Conservation (phyloP, 1,284 basidiomycete genomes). For the Takashimella tepidaria region DNA sequence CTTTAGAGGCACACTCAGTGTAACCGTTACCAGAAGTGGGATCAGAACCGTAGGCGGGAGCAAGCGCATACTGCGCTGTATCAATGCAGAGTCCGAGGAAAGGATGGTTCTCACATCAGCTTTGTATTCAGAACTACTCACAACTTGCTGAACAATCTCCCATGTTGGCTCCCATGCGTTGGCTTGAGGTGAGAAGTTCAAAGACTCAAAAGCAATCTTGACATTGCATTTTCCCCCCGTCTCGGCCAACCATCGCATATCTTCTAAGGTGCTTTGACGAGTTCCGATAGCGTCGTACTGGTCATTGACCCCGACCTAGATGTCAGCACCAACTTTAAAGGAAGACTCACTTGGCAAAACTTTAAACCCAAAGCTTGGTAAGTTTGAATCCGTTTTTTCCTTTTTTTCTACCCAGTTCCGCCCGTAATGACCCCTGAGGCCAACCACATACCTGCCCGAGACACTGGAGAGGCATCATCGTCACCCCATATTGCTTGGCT, state of each 20-base stretch:
- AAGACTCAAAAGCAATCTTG: slow-evolving; percentile 11
- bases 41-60: slow-evolving; percentile 17
- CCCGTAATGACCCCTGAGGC: slow-evolving; percentile 2
- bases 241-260: slow-evolving; percentile 10
- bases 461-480: slow-evolving; percentile 11
- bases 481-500: slow-evolving; percentile 8
- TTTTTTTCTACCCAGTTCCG: slow-evolving; percentile 11
- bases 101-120: slow-evolving; percentile 11
- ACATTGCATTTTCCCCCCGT: slow-evolving; percentile 3
- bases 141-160: slow-evolving; percentile 8
- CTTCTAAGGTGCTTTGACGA: slow-evolving; percentile 3
- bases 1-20: slow-evolving; percentile 2
- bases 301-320: slow-evolving; percentile 14
- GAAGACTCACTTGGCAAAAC: slow-evolving; percentile 10
- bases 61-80: slow-evolving; percentile 12
- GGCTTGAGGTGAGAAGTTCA: slow-evolving; percentile 5
- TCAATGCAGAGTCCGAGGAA: slow-evolving; percentile 21
- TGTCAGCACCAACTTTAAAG: background rate
- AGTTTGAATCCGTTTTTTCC: slow-evolving; percentile 14
- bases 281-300: background rate
- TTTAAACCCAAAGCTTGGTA: slow-evolving; percentile 11
- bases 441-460: slow-evolving; percentile 16
- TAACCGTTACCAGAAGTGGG: slow-evolving; percentile 7
- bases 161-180: slow-evolving; percentile 8
- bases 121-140: background rate